Base-by-base conservation (phyloP, 2,329 filamentous ascomycete species). In the Alternaria sp. region DNA sequence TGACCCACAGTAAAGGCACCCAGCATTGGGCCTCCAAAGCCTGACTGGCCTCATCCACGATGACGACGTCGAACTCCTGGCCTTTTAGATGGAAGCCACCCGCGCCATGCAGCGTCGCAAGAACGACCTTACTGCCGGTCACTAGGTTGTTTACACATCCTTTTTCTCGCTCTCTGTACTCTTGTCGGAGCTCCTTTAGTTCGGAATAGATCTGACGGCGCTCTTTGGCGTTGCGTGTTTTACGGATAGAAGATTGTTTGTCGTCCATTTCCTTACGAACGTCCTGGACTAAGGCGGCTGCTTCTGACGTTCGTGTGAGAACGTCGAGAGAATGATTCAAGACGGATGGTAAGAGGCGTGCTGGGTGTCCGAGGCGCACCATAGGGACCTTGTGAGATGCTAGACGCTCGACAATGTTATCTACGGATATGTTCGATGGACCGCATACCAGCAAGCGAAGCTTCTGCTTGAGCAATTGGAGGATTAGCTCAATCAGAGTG, bases 21-120 rank as follows among this genome's bases (percentile, higher is more conserved):
- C 96, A 99, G 81, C 94, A 97, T 80, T 98, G 95, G 1, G 96
- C 94, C 81, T 99, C 96, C 10, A 98, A 85, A 2, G 96, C 96
- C 79, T 99, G 96, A 77, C 92, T 96, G 5, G 94, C 96, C 82
- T 99, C 96, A 74, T 99, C 96, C 60, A 99, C 93, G 64, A 99
- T 90, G 26, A 99, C 92, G 5, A 97, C 91, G 78, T 99, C 96
- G 68, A 99, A 99, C 56, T 88, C 83, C 74, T 96, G 89, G 65
- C 90, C 87, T 64, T 89, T 90, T 30, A 97, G 83, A 80, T 97
- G 93, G 71, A 89, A 91, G 0, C 94, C 92, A 9, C 96, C 96
- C 1, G 95, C 91, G 3, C 96, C 96, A 79, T 99, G 96, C 47
- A 99, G 85, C 3, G 96, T 99, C 1, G 94, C 92, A 15, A 98